Conservation (phyloP, 345 rosid genomes). For the Heritiera fomes region DNA sequence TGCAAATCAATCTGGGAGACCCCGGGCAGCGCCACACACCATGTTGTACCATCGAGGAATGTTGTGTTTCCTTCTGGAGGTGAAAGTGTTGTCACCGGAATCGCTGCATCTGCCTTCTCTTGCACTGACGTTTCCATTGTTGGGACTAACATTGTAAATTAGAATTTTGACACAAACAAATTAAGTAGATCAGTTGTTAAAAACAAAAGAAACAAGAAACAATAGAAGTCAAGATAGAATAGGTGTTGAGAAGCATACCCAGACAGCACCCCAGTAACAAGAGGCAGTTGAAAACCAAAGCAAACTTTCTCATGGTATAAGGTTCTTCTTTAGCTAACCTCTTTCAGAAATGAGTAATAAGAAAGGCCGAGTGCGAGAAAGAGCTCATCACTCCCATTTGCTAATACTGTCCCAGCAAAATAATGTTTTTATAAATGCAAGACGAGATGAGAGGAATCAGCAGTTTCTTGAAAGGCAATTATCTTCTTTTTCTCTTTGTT, state of each 20-base stretch:
- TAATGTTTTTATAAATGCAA: slow-evolving; percentile 8
- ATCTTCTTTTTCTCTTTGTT: slow-evolving; percentile 18
- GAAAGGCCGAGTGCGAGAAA: background rate
- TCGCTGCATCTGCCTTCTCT: slow-evolving; percentile 49
- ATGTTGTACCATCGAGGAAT: slow-evolving; percentile 69
- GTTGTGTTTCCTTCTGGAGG: slow-evolving; percentile 91
- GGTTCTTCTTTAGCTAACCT: background rate
- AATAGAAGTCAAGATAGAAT: background rate
- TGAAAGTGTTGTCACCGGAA: slow-evolving; percentile 44
- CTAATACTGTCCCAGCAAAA: background rate
- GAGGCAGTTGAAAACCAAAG: slow-evolving; percentile 25
- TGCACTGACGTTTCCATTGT: slow-evolving; percentile 23
- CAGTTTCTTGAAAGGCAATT: slow-evolving; percentile 37
- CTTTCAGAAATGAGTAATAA: background rate
- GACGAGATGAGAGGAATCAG: slow-evolving; percentile 29
- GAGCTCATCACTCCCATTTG: background rate
- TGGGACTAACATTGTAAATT: slow-evolving; percentile 4
- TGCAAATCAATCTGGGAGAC: slow-evolving; percentile 74
- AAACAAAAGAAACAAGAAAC: slow-evolving; percentile 2
- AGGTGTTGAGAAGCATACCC: slow-evolving; percentile 26
- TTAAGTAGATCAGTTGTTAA: background rate
- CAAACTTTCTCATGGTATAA: slow-evolving; percentile 26
- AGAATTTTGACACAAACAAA: background rate
- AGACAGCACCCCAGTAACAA: slow-evolving; percentile 31
- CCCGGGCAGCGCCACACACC: slow-evolving; percentile 81